phyloP scores from a whole-genome alignment of 2,329 filamentous ascomycete genomes.

The Claviceps humidiphila region DNA sequence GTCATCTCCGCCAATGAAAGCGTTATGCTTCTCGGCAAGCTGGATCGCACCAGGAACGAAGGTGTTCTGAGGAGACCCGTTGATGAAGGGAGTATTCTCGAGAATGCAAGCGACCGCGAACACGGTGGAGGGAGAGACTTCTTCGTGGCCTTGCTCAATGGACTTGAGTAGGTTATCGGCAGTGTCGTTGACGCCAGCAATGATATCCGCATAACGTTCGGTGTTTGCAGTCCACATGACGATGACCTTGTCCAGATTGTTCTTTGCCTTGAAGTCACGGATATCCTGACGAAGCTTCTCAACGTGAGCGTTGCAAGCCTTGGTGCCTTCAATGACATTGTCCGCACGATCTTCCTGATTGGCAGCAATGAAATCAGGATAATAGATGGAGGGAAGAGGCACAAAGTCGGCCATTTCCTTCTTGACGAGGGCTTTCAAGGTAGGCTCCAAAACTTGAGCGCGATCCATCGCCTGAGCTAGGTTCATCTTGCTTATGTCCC shows the following conservation, averaged over 20 bases:
- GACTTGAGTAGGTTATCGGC: slow-evolving; percentile 83
- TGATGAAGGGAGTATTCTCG: slow-evolving; percentile 89
- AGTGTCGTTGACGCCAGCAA: slow-evolving; percentile 87
- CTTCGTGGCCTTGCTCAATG: slow-evolving; percentile 75
- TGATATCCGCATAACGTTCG: slow-evolving; percentile 83
- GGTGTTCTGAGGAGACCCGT: slow-evolving; percentile 97
- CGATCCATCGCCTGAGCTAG: slow-evolving; percentile 89
- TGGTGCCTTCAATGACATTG: slow-evolving; percentile 71
- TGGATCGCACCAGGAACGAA: slow-evolving; percentile 89
- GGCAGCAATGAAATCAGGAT: slow-evolving; percentile 97
- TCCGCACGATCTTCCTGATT: slow-evolving; percentile 96
- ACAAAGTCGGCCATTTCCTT: slow-evolving; percentile 88
- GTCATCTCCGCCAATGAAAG: slow-evolving; percentile 95
- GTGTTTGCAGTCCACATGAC: slow-evolving; percentile 99
- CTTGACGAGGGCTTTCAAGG: slow-evolving; percentile 74
- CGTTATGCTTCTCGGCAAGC: slow-evolving; percentile 71
- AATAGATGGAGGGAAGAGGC: slow-evolving; percentile 91
- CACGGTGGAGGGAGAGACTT: slow-evolving; percentile 89
- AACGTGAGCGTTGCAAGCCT: slow-evolving; percentile 77
- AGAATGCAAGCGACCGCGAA: slow-evolving; percentile 93
- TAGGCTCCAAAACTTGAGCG: slow-evolving; percentile 88
- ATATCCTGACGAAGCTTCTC: slow-evolving; percentile 91
- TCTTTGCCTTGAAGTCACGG: slow-evolving; percentile 77
- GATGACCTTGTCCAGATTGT: slow-evolving; percentile 86
- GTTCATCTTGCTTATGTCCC: slow-evolving; percentile 92